These are phyloP conservation scores for Grosmannia clavigera DNA, from an alignment of 2,329 filamentous ascomycete species.

Conservation along the genomic window DNA sequence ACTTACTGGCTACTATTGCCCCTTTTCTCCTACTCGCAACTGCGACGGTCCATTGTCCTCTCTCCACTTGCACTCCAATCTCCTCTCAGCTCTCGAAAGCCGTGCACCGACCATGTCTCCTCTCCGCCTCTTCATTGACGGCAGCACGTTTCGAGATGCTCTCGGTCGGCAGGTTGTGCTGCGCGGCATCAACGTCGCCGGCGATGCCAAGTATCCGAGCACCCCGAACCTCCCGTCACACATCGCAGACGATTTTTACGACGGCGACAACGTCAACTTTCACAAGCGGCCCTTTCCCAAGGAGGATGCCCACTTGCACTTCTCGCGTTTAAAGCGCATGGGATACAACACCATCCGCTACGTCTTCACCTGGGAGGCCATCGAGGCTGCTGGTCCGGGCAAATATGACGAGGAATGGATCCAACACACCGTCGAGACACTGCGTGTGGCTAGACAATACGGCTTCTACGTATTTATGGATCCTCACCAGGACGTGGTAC, in stretches of 20 bases:
- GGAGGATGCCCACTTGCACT: conserved; percentile 75
- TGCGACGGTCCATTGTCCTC: not conserved
- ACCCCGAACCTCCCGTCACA: conserved; percentile 74
- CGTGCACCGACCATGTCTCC: conserved; percentile 46
- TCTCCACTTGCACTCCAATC: not conserved
- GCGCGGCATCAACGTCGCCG: conserved; percentile 87
- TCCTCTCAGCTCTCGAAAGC: not conserved
- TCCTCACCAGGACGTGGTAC: conserved; percentile 90
- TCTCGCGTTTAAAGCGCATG: conserved; percentile 71
- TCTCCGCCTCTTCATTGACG: conserved; percentile 71
- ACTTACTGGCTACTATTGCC: not conserved
- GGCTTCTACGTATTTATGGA: conserved; percentile 98
- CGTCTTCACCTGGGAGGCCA: conserved; percentile 97
- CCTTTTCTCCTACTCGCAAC: not conserved
- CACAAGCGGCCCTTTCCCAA: conserved; percentile 73
- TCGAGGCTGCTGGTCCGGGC: conserved; percentile 82
- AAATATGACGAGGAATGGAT: conserved; percentile 93
- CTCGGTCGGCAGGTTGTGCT: conserved; percentile 77
- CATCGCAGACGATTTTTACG: conserved; percentile 67
- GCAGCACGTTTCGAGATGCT: conserved; percentile 69
- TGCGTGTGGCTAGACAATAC: conserved; percentile 76
- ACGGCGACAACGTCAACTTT: conserved; percentile 85
- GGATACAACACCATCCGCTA: conserved; percentile 97
- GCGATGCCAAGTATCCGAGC: conserved; percentile 80
- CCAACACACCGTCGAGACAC: conserved; percentile 72